A percentile compares a stretch with the other conserved stretches of the same genome.
Evolutionary conservation across 2,329 filamentous ascomycete genomes (phyloP).

Genomic region (Purpureocillium takamizusanense): DNA sequence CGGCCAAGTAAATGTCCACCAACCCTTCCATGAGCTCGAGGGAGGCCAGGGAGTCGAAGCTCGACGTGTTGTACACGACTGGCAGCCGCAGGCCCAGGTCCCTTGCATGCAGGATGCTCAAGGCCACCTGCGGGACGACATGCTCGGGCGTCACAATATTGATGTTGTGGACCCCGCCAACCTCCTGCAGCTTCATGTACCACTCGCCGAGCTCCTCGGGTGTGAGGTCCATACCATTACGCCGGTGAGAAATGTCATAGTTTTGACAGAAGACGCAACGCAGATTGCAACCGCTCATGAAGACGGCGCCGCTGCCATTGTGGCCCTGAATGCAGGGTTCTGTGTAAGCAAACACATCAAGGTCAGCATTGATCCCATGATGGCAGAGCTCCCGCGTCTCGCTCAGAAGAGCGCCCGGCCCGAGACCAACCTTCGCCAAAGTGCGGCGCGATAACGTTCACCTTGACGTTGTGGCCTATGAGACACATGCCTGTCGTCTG

Average conservation of each 20-base stretch:
- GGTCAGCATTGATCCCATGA: background rate
- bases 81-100: slow-evolving; percentile 62
- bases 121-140: slow-evolving; percentile 72
- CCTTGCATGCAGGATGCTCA: slow-evolving; percentile 65
- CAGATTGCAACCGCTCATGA: slow-evolving; percentile 69
- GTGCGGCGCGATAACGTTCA: slow-evolving; percentile 78
- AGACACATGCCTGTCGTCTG: slow-evolving; percentile 71
- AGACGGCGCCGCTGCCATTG: slow-evolving; percentile 70
- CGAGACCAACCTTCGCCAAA: slow-evolving; percentile 59
- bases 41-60: slow-evolving; percentile 68
- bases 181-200: slow-evolving; percentile 73
- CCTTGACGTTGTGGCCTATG: slow-evolving; percentile 66
- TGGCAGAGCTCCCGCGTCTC: too few species aligned
- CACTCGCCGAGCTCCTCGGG: slow-evolving; percentile 73
- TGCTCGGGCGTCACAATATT: slow-evolving; percentile 83
- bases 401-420: too few species aligned
- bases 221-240: slow-evolving; percentile 71
- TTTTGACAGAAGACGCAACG: slow-evolving; percentile 76
- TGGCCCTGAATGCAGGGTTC: slow-evolving; percentile 78
- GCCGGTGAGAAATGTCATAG: slow-evolving; percentile 72
- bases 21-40: slow-evolving; percentile 67
- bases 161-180: slow-evolving; percentile 81
- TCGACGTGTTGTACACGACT: slow-evolving; percentile 78
- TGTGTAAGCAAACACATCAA: slow-evolving; percentile 14
- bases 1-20: slow-evolving; percentile 79